Evolutionary conservation across 2,329 filamentous ascomycete species (phyloP).

Genomic region (Ophiocordyceps camponoti-floridani): DNA sequence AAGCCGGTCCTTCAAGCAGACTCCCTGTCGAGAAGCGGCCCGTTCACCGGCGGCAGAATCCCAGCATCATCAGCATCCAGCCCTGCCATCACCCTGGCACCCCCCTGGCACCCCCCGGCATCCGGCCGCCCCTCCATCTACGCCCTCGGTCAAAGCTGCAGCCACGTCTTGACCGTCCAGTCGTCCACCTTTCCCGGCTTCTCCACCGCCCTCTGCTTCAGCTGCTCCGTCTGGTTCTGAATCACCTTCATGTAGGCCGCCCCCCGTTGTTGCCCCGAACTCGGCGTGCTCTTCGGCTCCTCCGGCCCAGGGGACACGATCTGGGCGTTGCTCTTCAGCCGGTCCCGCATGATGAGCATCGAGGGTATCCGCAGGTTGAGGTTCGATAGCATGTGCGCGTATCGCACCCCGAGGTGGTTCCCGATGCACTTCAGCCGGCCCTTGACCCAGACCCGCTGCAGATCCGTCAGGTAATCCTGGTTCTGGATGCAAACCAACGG

Average conservation of each 20-base stretch:
- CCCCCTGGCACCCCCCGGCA: too few species aligned
- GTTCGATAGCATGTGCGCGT: constrained; percentile 37
- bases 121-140: background rate
- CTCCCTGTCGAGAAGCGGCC: too few species aligned
- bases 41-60: too few species aligned
- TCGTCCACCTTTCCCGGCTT: constrained; percentile 3
- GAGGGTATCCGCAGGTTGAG: constrained; percentile 39
- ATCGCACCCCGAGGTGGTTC: constrained; percentile 35
- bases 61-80: too few species aligned
- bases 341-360: constrained; percentile 38
- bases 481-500: constrained; percentile 32
- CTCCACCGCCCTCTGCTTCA: constrained; percentile 4
- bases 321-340: constrained; percentile 2
- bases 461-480: constrained; percentile 39
- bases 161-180: constrained; percentile 4
- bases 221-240: constrained; percentile 4
- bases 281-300: background rate
- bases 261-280: background rate
- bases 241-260: constrained; percentile 2
- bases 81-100: too few species aligned
- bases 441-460: constrained; percentile 34
- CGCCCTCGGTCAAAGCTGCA: constrained; percentile 1
- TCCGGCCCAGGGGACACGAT: background rate
- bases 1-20: too few species aligned
- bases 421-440: constrained; percentile 35